Conservation (phyloP, 768 basidiomycete genomes). For the Suillus ampliporus region DNA sequence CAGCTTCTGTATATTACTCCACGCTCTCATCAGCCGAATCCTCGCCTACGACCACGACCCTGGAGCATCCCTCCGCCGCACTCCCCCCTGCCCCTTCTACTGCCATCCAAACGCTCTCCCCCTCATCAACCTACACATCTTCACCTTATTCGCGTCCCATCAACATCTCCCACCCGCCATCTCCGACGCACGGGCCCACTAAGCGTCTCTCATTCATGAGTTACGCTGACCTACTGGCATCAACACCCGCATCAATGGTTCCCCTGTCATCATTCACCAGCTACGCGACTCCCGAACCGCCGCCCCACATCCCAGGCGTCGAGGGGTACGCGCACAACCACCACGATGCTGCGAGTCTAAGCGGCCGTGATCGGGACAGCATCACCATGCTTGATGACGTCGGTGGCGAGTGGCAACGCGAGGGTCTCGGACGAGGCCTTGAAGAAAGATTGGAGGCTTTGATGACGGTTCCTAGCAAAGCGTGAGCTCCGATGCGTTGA, state of each 20-base stretch:
- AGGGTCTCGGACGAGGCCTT: slow-evolving; percentile 80
- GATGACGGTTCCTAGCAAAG: slow-evolving; percentile 39
- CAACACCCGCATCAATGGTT: slow-evolving; percentile 73
- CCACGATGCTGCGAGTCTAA: slow-evolving; percentile 33
- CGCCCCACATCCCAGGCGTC: slow-evolving; percentile 76
- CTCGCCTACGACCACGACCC: slow-evolving; percentile 45
- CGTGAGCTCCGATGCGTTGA: slow-evolving; percentile 16
- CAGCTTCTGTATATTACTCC: slow-evolving; percentile 57
- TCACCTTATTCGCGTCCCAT: slow-evolving; percentile 31
- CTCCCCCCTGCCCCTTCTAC: slow-evolving; percentile 27
- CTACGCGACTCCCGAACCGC: slow-evolving; percentile 61
- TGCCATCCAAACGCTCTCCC: slow-evolving; percentile 22
- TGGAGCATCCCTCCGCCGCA: slow-evolving; percentile 32
- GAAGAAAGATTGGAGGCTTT: slow-evolving; percentile 81
- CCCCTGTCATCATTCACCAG: slow-evolving; percentile 78
- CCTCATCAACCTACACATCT: slow-evolving; percentile 32
- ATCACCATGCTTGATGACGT: slow-evolving; percentile 60
- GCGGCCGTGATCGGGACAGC: slow-evolving; percentile 43
- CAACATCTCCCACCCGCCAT: slow-evolving; percentile 44
- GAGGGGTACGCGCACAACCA: slow-evolving; percentile 44
- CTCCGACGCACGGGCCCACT: slow-evolving; percentile 50
- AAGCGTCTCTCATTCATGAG: slow-evolving; percentile 91
- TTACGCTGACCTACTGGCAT: slow-evolving; percentile 83
- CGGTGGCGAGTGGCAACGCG: slow-evolving; percentile 88
- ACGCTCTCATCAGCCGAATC: slow-evolving; percentile 43